Base-by-base conservation (phyloP, 257 asterid genomes). In the Mentha longifolia region DNA sequence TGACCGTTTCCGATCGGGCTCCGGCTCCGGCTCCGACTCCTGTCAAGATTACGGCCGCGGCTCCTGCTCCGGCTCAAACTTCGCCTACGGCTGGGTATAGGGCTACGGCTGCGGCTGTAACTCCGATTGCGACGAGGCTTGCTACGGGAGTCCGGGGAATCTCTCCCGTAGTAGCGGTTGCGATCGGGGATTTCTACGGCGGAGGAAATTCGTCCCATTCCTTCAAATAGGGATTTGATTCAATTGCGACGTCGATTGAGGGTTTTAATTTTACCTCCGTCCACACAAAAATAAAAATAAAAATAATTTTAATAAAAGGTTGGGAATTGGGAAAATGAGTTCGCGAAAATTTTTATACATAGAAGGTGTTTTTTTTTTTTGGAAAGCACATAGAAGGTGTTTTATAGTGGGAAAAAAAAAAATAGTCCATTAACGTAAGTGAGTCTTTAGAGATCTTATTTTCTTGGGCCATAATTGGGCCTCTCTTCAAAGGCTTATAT, bases 121-220 rank as follows among this genome's bases (percentile, higher is more conserved):
- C 84, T 73, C 9, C 76, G 82, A 56, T 73, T 68, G 68, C 79
- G 79, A 8, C 76, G 67, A 19, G 59, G 56, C 56, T 68, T 22
- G 0, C 75, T 22, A 12, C 79, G 79, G 62, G 80, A 35, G 19
- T 83, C 84, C 11, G 88, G 84, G 10, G 91, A 82, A 71, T 78
- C 65, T 9, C 82, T 81, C 58, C 69, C 76, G 33, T 75, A 12
- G 10, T 52, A 54, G 31, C 82, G 87, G 59, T 83, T 85, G 75
- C 79, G 84, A 0, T 76, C 77, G 11, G 98, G 86, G 66, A 88
- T 74, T 81, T 83, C 91, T 8, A 86, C 61, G 61, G 85, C 85
- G 42, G 96, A 90, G 14, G 96, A 79, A 1, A 81, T 73, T 71
- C 92, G 78, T 12, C 86, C 92, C 98, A 92, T 92, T 54, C 28